Evolutionary conservation across 2,329 filamentous ascomycete species (phyloP), one percentile per base, ranked within the genome.

Genomic region (Pseudopyrenochaeta lycopersici): DNA sequence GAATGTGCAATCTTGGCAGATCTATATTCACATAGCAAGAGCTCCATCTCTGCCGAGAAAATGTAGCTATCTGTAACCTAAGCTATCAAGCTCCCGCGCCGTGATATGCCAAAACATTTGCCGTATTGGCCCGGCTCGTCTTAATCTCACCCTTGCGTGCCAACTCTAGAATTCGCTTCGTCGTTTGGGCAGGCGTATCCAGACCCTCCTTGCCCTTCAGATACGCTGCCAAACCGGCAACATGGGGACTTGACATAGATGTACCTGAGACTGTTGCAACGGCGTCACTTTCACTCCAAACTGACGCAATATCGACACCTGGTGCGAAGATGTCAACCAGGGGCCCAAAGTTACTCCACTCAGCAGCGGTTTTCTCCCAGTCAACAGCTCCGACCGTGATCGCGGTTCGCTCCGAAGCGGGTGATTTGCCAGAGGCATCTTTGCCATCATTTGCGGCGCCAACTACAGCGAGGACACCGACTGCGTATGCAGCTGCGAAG

Each of bases 271-370:
- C 44, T 3, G 27, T 27, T 9, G 23, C 36, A 2, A 49, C 51
- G 4, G 36, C 31, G 38, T 70, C 67, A 17, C 77, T 52, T 27
- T 49, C 49, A 27, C 9, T 27, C 58, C 59, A 85, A 15, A 83
- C 75, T 55, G 77, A 81, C 1, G 75, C 70, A 29, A 76, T 67
- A 7, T 62, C 53, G 11, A 61, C 61, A 7, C 74, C 74, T 1
- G 74, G 73, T 4, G 70, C 73, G 27, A 63, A 72, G 11, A 76
- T 62, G 31, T 73, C 69, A 31, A 76, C 68, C 2, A 35, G n/a
- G 23, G 56, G 12, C 11, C 60, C 62, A 17, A 55, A 63, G 41
- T 64, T 67, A n/a, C 54, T 62, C 20, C 43, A 54, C 14, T 40
- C 33, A 30, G 49, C 46, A 17, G 12, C 33, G 9, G 45, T 53